Conservation (phyloP, 306 rosid species). For the Castanea mollissima region DNA sequence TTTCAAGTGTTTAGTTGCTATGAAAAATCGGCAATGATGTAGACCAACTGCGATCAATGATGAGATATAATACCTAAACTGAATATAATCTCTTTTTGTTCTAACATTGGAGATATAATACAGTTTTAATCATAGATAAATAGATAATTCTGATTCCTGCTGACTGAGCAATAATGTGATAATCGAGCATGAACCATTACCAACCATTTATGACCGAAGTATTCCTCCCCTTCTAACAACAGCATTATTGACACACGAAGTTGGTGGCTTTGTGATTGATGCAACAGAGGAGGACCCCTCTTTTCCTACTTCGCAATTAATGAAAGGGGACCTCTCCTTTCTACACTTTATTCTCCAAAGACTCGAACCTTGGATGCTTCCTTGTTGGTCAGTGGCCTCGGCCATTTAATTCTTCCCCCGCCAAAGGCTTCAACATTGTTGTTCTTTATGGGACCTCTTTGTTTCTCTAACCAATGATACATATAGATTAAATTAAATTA, state of each 20-base stretch:
- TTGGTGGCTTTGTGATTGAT: slow-evolving; percentile 33
- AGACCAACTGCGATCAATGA: too few relatives aligned
- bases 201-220: slow-evolving; percentile 50
- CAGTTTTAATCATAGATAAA: slow-evolving; percentile 21
- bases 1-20: too few relatives aligned
- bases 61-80: too few relatives aligned
- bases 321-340: slow-evolving; percentile 19
- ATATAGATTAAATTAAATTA: slow-evolving; percentile 19
- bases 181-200: slow-evolving; percentile 24
- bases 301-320: slow-evolving; percentile 13
- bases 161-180: slow-evolving; percentile 30
- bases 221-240: slow-evolving; percentile 41
- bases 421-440: background rate
- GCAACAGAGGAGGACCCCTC: slow-evolving; percentile 22
- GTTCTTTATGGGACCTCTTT: slow-evolving; percentile 3
- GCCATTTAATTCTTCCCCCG: background rate
- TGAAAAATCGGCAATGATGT: too few relatives aligned
- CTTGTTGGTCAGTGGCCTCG: slow-evolving; percentile 19
- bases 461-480: slow-evolving; percentile 21
- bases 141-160: slow-evolving; percentile 38
- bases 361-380: slow-evolving; percentile 42
- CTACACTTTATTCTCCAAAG: slow-evolving; percentile 19
- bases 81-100: too few relatives aligned
- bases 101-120: slow-evolving; percentile 16
- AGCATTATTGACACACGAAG: slow-evolving; percentile 34